A percentile compares a stretch with the other conserved stretches of the same genome.
Evolutionary conservation across 495 filamentous ascomycete genomes (phyloP).

Genomic region (Lindgomyces ingoldianus): DNA sequence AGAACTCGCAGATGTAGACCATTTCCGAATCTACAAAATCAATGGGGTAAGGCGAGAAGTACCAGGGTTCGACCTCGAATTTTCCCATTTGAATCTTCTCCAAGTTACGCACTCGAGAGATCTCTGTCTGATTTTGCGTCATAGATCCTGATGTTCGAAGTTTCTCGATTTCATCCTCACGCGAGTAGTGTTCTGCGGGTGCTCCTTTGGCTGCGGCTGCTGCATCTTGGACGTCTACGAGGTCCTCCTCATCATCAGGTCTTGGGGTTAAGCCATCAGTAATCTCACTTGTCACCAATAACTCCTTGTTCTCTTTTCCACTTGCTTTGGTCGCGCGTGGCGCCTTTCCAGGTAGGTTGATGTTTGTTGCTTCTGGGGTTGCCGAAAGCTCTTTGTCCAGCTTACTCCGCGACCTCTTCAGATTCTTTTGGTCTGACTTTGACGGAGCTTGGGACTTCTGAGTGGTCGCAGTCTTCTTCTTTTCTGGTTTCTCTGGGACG

Average conservation of each 20-base stretch:
- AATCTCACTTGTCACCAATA: slow-evolving; percentile 54
- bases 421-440: slow-evolving; percentile 52
- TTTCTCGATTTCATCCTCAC: slow-evolving; percentile 94
- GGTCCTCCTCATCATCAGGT: slow-evolving; percentile 62
- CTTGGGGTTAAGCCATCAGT: slow-evolving; percentile 54
- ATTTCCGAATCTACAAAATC: slow-evolving; percentile 81
- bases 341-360: slow-evolving; percentile 55
- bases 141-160: slow-evolving; percentile 91
- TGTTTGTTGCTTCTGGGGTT: slow-evolving; percentile 55
- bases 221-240: slow-evolving; percentile 66
- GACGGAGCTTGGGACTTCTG: slow-evolving; percentile 42
- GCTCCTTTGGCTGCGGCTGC: slow-evolving; percentile 55
- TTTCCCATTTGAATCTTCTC: slow-evolving; percentile 89
- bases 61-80: slow-evolving; percentile 94
- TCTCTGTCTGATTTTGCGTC: slow-evolving; percentile 97
- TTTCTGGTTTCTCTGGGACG: slow-evolving; percentile 54
- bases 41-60: slow-evolving; percentile 95
- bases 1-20: slow-evolving; percentile 97
- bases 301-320: slow-evolving; percentile 63
- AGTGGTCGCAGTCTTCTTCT: slow-evolving; percentile 35
- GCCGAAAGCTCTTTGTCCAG: slow-evolving; percentile 59
- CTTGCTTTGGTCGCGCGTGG: slow-evolving; percentile 57
- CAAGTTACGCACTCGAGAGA: slow-evolving; percentile 93
- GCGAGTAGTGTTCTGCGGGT: slow-evolving; percentile 61
- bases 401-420: slow-evolving; percentile 54